Base-by-base conservation (phyloP, 768 basidiomycete genomes). In the Pholiota microspora region DNA sequence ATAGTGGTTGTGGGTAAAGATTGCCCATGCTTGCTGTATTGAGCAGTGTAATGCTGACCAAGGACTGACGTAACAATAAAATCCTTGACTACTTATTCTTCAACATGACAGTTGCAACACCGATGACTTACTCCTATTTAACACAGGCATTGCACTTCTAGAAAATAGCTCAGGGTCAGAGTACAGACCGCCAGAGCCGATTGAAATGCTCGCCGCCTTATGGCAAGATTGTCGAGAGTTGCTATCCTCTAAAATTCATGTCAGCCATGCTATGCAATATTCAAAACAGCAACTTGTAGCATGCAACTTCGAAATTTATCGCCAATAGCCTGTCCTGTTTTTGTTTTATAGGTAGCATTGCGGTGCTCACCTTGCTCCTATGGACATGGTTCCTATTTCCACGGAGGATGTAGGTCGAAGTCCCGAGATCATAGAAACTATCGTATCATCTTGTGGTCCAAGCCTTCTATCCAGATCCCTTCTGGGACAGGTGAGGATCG, bases 1-100 rank as follows among this genome's bases (percentile, higher is more conserved):
- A 85, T 87, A 64, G 63, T 75, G 63, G 71, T 62, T 40, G 62
- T 58, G 40, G 57, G 50, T 25, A 58, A 44, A 46, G 48, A 29
- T 35, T 25, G 60, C 12, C 29, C 7, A n/a, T n/a, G n/a, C n/a
- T n/a, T n/a, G n/a, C n/a, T n/a, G n/a, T n/a, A n/a, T n/a, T n/a
- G n/a, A n/a, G 13, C 34, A 46, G 45, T 32, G 45, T 24, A 27
- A 25, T 23, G 24, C n/a, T 28, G 23, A 40, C 47, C 15, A 12
- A 24, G 13, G 46, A 18, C n/a, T n/a, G n/a, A n/a, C n/a, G n/a
- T n/a, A n/a, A n/a, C n/a, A n/a, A n/a, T n/a, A n/a, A n/a, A n/a
- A n/a, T n/a, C n/a, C n/a, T n/a, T n/a, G n/a, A n/a, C n/a, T n/a
- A n/a, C n/a, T n/a, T n/a, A n/a, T n/a, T n/a, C n/a, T n/a, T n/a